Base-by-base conservation (phyloP, 768 basidiomycete species). In the Dictyophora rubrovolvata region DNA sequence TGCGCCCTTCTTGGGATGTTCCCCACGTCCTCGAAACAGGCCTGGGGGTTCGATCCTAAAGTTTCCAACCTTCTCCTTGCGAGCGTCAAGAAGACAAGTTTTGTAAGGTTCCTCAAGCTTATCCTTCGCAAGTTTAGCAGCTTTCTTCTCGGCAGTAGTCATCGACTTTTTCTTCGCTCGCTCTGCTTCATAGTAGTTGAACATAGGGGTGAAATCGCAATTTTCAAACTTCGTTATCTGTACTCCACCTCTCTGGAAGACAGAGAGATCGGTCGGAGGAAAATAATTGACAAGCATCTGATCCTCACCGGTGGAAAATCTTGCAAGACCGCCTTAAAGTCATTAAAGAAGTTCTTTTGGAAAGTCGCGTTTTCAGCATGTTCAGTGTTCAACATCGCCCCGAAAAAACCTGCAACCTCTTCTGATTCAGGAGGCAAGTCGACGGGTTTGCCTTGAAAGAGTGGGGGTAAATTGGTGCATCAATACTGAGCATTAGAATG, bases 31-130 rank as follows among this genome's bases (percentile, higher is more conserved):
- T 70, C 96, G 77, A 74, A 98, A 99, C 54, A 98, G 74, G n/a
- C 95, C 94, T 23, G 96, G 96, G 69, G 96, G 96, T 78, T 99
- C 96, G 54, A 97, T 85, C 64, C 93, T 81, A 78, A 98, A 98
- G 74, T 98, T 99, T 42, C 96, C 96, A 52, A 97, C 83, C 71
- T 97, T 98, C 75, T 99, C 96, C 73, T 93, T 95, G 55, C 94
- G 85, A 12, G 95, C 95, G 67, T 99, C 93, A 35, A 99, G 81
- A n/a, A 85, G 67, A 71, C 95, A 97, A 22, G 80, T 79, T 20
- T 81, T 83, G 36, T 54, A 60, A 14, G 59, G 59, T 53, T 82
- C 83, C 72, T 98, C 96, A 61, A 85, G 67, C 28, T 82, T 81
- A 56, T 97, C 94, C 70, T 86, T 91, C 57, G 78, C 79, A 65